These are phyloP conservation scores for Erigeron philadelphicus DNA, from an alignment of 140 eudicot genomes.

Conservation along the genomic window DNA sequence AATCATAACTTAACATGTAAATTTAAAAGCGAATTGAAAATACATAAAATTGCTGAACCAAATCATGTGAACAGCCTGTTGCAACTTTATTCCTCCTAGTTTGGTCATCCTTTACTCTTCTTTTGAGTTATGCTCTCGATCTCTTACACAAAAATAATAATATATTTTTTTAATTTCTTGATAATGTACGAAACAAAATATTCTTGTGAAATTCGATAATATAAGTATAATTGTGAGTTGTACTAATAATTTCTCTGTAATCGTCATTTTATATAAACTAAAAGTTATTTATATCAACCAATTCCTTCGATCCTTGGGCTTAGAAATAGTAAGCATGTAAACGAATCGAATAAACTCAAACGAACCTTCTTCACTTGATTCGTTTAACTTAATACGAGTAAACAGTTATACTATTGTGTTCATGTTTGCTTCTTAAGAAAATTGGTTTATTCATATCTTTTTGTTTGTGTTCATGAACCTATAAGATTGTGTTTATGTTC, in stretches of 20 bases:
- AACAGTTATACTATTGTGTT: too few species aligned
- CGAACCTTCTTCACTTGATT: too few species aligned
- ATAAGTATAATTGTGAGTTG: too few species aligned
- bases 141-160: background rate
- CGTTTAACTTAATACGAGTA: too few species aligned
- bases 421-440: too few species aligned
- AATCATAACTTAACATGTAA: background rate
- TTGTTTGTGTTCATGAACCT: too few species aligned
- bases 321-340: too few species aligned
- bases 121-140: slow-evolving; percentile 15
- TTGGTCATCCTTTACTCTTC: background rate
- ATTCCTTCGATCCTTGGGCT: too few species aligned
- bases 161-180: background rate
- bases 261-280: background rate
- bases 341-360: too few species aligned
- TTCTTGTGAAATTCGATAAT: background rate
- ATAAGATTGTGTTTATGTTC: too few species aligned
- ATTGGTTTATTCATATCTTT: too few species aligned
- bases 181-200: background rate
- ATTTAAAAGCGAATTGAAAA: background rate
- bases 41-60: background rate
- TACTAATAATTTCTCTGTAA: background rate
- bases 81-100: slow-evolving; percentile 3
- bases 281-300: too few species aligned
- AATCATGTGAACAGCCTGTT: slow-evolving; percentile 6